phyloP scores from a whole-genome alignment of 768 basidiomycete species.

The Leccinum ochraceum region DNA sequence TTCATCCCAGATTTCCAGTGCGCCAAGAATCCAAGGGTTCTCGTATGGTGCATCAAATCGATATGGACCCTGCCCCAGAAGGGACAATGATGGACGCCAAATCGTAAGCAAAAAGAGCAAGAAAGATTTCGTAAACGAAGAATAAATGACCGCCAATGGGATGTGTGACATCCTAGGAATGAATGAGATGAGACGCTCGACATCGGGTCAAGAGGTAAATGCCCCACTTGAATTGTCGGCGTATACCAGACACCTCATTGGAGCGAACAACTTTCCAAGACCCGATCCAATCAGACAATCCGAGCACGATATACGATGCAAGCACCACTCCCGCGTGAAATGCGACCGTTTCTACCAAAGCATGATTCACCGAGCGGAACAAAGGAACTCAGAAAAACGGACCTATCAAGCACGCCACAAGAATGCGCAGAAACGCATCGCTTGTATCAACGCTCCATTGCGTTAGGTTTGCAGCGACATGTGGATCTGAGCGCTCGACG shows the following conservation, averaged over 20 bases:
- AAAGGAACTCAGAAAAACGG: slow-evolving; percentile 8
- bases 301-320: slow-evolving; percentile 55
- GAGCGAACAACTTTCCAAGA: slow-evolving; percentile 24
- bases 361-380: neutral
- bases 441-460: slow-evolving; percentile 57
- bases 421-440: slow-evolving; percentile 53
- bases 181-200: neutral
- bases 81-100: slow-evolving; percentile 56
- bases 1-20: slow-evolving; percentile 64
- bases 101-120: slow-evolving; percentile 80
- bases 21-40: slow-evolving; percentile 38
- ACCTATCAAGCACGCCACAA: slow-evolving; percentile 69
- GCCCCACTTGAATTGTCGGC: slow-evolving; percentile 60
- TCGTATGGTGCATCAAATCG: slow-evolving; percentile 30
- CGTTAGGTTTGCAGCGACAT: slow-evolving; percentile 37
- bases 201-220: too few relatives aligned
- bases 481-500: slow-evolving; percentile 37
- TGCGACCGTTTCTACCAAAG: slow-evolving; percentile 63
- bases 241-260: slow-evolving; percentile 47
- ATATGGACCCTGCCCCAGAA: slow-evolving; percentile 22
- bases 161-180: slow-evolving; percentile 63
- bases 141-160: slow-evolving; percentile 79
- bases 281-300: slow-evolving; percentile 38
- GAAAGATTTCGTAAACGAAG: slow-evolving; percentile 82
- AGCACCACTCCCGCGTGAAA: slow-evolving; percentile 70